These are phyloP conservation scores for Elsinoe arachidis DNA, from an alignment of 2,329 filamentous ascomycete genomes.

Conservation along the genomic window DNA sequence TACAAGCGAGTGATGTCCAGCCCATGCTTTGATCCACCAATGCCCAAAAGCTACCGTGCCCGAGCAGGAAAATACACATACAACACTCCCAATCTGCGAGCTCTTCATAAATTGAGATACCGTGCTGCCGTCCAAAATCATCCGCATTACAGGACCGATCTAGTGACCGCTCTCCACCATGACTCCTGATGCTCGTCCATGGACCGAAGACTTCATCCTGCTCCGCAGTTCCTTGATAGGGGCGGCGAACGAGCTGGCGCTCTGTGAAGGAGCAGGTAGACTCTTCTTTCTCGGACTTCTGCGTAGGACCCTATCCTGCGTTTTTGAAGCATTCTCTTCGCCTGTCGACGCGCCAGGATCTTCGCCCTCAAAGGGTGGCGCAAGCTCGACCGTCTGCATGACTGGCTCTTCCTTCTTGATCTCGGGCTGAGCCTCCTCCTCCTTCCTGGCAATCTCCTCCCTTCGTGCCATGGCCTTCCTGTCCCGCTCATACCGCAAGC, in stretches of 20 bases:
- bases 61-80: neutral
- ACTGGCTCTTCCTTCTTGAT: slow-evolving; percentile 27
- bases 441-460: slow-evolving; percentile 42
- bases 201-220: slow-evolving; percentile 29
- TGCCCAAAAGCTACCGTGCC: neutral
- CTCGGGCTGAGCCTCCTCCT: slow-evolving; percentile 42
- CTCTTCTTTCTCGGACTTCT: slow-evolving; percentile 36
- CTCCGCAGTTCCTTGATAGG: slow-evolving; percentile 16
- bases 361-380: slow-evolving; percentile 5
- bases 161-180: slow-evolving; percentile 36
- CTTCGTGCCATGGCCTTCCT: slow-evolving; percentile 31
- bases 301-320: slow-evolving; percentile 26
- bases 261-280: slow-evolving; percentile 28
- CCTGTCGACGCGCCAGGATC: neutral
- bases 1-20: slow-evolving; percentile 10
- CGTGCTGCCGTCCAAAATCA: neutral
- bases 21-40: neutral
- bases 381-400: slow-evolving; percentile 9
- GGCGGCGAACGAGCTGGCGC: slow-evolving; percentile 24
- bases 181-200: slow-evolving; percentile 38
- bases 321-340: neutral
- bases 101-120: slow-evolving; percentile 1
- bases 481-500: slow-evolving; percentile 49
- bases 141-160: neutral
- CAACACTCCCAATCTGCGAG: slow-evolving; percentile 6